Evolutionary conservation across 495 filamentous ascomycete genomes (phyloP), one percentile per base, ranked within the genome.

Genomic region (Penicillium turbatum): DNA sequence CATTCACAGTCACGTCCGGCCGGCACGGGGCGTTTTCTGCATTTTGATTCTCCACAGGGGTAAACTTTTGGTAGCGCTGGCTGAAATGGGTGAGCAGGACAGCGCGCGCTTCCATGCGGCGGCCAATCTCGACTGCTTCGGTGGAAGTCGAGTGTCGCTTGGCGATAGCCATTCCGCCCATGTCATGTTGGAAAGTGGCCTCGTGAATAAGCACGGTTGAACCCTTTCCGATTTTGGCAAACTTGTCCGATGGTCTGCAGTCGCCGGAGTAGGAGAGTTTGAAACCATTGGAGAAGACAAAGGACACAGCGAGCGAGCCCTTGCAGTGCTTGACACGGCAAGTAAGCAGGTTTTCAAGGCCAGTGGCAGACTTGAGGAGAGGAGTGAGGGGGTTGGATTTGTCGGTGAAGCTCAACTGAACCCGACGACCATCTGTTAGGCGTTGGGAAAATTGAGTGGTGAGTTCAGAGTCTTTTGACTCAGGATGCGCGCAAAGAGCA

Each of bases 211-310:
- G 78, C 3, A 98, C 73, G 4, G 90, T 93, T 1, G 87, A 85
- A 15, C 81, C 86, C 11, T 72, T 67, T 16, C 89, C 93, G 42
- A 95, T 87, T 13, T 62, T 39, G 7, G 81, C 82, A 55, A 97
- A 97, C 0, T 64, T 57, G 0, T 70, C 51, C 4, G 84, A 89
- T 0, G 93, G 93, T 5, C 93, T 79, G 62, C 91, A 96, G 69
- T 98, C 93, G 41, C 93, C 93, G 9, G 87, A 92, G 68, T 95
- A 98, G 42, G 89, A 87, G 50, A 93, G 78, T 66, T 92, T 95
- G 69, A 98, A 88, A 3, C 87, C 80, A 35, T 81, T 75, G 0
- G 85, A 79, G 72, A 92, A 95, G 26, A 86, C 88, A 27, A 96
- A 70, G 8, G 81, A 82, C 1, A 87, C 80, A 2, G 89, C 93